Conservation (phyloP, 2,329 filamentous ascomycete genomes). For the Calycina marina region DNA sequence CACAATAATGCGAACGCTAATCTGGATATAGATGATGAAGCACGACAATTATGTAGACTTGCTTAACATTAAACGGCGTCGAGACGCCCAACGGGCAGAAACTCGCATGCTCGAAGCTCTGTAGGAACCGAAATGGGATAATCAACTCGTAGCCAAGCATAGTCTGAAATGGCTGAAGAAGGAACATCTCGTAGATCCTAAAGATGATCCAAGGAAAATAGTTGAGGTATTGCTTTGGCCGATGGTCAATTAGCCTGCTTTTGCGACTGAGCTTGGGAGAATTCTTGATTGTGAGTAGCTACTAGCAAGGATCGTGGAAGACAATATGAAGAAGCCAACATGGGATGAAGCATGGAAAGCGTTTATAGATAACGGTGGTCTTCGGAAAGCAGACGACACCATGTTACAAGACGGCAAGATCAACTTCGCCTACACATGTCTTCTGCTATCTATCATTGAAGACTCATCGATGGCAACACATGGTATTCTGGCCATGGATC, state of each 20-base stretch:
- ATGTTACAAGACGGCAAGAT: constrained; percentile 25
- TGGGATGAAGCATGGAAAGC: constrained; percentile 30
- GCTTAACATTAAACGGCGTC: constrained; percentile 28
- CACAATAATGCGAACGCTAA: no score
- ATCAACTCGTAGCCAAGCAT: constrained; percentile 30
- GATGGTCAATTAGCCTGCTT: constrained; percentile 35
- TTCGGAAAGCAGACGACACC: constrained; percentile 31
- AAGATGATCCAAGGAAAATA: constrained; percentile 25
- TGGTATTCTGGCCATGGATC: constrained; percentile 33
- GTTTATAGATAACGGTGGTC: constrained; percentile 40
- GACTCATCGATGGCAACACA: constrained; percentile 31
- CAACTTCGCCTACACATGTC: constrained; percentile 32
- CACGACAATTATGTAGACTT: constrained; percentile 31
- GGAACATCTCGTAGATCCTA: constrained; percentile 16
- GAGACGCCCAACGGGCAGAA: constrained; percentile 29
- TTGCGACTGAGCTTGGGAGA: constrained; percentile 26
- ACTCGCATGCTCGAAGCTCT: constrained; percentile 34
- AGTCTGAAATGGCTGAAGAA: constrained; percentile 30
- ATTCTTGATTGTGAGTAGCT: constrained; percentile 28
- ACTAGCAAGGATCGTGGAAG: neutral
- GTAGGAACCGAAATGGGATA: constrained; percentile 38
- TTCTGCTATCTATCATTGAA: constrained; percentile 33
- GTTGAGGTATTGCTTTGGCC: constrained; percentile 34
- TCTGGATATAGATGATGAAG: constrained; percentile 28
- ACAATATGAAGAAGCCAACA: neutral